phyloP scores from a whole-genome alignment of 2,329 filamentous ascomycete species.

The Orbilia blumenaviensis region DNA sequence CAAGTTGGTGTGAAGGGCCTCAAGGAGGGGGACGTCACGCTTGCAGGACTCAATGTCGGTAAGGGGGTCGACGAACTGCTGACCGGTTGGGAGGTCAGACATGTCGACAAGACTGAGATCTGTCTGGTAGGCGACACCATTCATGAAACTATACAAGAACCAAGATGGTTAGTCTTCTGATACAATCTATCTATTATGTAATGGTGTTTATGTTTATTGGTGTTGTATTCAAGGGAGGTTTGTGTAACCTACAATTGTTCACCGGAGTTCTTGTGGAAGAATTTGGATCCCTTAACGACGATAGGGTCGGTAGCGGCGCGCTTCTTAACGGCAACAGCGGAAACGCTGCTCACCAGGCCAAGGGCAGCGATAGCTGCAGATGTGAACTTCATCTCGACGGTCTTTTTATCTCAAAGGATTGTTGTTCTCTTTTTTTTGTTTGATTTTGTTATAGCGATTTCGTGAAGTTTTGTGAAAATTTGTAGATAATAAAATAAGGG shows the following conservation, averaged over 20 bases:
- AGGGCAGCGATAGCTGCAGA: conserved; percentile 61
- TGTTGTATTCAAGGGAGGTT: conserved; percentile 43
- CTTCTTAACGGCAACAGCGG: conserved; percentile 26
- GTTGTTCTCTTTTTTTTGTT: not conserved
- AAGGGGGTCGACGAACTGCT: conserved; percentile 82
- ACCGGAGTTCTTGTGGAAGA: conserved; percentile 86
- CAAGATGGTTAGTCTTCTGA: conserved; percentile 54
- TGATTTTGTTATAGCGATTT: conserved; percentile 17
- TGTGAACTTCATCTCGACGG: conserved; percentile 67
- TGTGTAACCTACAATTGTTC: conserved; percentile 70
- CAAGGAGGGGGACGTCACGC: conserved; percentile 84
- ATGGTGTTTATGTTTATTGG: too few species aligned
- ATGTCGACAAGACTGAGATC: conserved; percentile 69
- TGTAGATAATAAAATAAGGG: too few species aligned
- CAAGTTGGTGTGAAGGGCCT: conserved; percentile 83
- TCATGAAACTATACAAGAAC: conserved; percentile 74
- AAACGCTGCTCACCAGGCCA: conserved; percentile 65
- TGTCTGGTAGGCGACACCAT: conserved; percentile 94
- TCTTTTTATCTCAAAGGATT: not conserved
- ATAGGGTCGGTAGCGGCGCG: conserved; percentile 68
- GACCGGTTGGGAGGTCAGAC: conserved; percentile 65
- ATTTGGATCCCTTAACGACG: conserved; percentile 74
- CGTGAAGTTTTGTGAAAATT: conserved; percentile 26
- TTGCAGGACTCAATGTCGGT: conserved; percentile 75
- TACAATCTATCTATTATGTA: too few species aligned